Base-by-base conservation (phyloP, 495 filamentous ascomycete genomes). In the Halenospora varia region DNA sequence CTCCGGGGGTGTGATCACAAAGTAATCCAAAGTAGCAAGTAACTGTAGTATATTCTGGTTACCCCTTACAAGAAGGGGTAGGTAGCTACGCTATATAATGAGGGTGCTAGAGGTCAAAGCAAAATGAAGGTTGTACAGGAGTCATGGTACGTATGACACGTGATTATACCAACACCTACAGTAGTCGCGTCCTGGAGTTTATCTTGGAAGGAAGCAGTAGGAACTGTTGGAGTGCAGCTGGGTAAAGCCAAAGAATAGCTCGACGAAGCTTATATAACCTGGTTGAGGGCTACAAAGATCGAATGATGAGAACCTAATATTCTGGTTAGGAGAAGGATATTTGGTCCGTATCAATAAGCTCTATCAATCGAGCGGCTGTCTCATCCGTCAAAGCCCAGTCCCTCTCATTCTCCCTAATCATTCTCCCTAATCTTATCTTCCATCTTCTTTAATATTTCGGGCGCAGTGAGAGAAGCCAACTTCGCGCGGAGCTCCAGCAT, bases 291-390 rank as follows among this genome's bases (percentile, higher is more conserved):
- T 35, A 35, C 29, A 35, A 35, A 35, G 29, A 35, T 35, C 29
- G 29, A 35, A 35, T 35, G 29, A 35, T 13, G 6, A 35, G 13
- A 35, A 35, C 13, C 29, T 35, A 13, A 35, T 35, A 35, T 35
- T 35, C 29, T 35, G 29, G 29, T 35, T 35, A 35, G 13, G 29
- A 35, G 25, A 52, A 52, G 25, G 39, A 22, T 17, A 39, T 39
- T 25, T 52, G 25, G 25, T 25, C 25, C 11, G 10, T 39, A 52
- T 52, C 25, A 52, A 52, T 39, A 52, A 52, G 49, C 17, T 52
- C 15, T 52, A 52, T 52, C 19, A 52, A 52, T 52, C 19, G 25
- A 23, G 49, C 25, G 39, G 49, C 49, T 52, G 49, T 39, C 49
- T 52, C 19, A 52, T 39, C 25, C 19, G 25, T 52, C 25, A 52